These are phyloP conservation scores for Dipteronia sinensis DNA, from an alignment of 345 rosid genomes.

Conservation along the genomic window DNA sequence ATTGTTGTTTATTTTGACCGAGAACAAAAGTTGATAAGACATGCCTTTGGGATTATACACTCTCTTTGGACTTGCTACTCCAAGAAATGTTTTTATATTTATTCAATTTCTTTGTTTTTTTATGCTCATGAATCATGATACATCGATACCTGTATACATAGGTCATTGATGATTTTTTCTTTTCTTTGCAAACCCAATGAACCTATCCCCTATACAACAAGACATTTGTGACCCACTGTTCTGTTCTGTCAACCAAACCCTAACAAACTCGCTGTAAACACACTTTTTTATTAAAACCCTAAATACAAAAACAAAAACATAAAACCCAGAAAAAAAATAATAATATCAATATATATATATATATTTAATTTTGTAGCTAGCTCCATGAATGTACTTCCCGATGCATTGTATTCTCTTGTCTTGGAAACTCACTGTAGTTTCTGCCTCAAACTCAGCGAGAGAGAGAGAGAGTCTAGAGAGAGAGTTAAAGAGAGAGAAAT, in stretches of 20 bases:
- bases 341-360: too few species aligned
- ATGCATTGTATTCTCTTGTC: slow-evolving; percentile 34
- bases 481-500: neutral
- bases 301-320: neutral
- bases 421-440: slow-evolving; percentile 36
- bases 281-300: neutral
- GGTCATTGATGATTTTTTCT: slow-evolving; percentile 5
- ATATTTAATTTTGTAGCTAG: too few species aligned
- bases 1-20: slow-evolving; percentile 35
- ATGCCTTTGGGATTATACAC: slow-evolving; percentile 60
- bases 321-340: neutral
- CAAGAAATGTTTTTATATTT: neutral
- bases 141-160: slow-evolving; percentile 13
- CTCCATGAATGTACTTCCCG: slow-evolving; percentile 29
- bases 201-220: slow-evolving; percentile 24
- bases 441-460: slow-evolving; percentile 28
- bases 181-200: slow-evolving; percentile 16
- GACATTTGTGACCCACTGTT: slow-evolving; percentile 31
- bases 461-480: neutral
- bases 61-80: slow-evolving; percentile 24
- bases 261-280: neutral
- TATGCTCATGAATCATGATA: neutral
- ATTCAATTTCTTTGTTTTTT: slow-evolving; percentile 9
- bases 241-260: slow-evolving; percentile 18
- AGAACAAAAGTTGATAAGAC: slow-evolving; percentile 41